A percentile compares a stretch with the other conserved stretches of the same genome.
Evolutionary conservation across 805 yeast genomes (phyloP).

Genomic region (Metschnikowia kofuensis): DNA sequence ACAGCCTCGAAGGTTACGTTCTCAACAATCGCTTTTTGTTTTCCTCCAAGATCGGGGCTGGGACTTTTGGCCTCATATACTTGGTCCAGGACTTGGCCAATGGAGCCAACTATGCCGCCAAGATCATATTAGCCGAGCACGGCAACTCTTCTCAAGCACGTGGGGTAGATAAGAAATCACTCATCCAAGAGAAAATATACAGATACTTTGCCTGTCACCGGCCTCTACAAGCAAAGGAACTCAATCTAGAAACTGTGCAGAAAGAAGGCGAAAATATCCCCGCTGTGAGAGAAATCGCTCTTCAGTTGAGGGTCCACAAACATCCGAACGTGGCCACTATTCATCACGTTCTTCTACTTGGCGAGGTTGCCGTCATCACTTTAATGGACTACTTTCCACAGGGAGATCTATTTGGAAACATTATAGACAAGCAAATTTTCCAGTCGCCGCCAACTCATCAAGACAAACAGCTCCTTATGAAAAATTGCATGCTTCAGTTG

Average conservation of each 20-base stretch:
- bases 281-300: conserved; percentile 61
- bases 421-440: conserved; percentile 71
- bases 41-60: conserved; percentile 45
- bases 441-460: conserved; percentile 50
- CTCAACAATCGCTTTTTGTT: conserved; percentile 59
- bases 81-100: conserved; percentile 49
- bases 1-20: conserved; percentile 53
- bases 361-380: conserved; percentile 54
- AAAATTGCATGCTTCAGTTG: conserved; percentile 40
- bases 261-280: conserved; percentile 26
- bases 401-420: conserved; percentile 84
- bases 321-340: conserved; percentile 80
- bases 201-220: conserved; percentile 7
- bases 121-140: conserved; percentile 57
- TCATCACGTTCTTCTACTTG: conserved; percentile 65
- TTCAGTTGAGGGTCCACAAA: conserved; percentile 70
- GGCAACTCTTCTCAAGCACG: conserved; percentile 59
- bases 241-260: conserved; percentile 17
- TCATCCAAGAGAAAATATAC: conserved; percentile 38
- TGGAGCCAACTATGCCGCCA: conserved; percentile 61
- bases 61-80: conserved; percentile 41
- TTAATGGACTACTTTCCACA: conserved; percentile 83
- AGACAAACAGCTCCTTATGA: conserved; percentile 43
- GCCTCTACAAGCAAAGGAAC: conserved; percentile 7
- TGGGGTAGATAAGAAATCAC: conserved; percentile 59